Base-by-base conservation (phyloP, 148 eudicot genomes). In the Vaccinium vitisidaea region DNA sequence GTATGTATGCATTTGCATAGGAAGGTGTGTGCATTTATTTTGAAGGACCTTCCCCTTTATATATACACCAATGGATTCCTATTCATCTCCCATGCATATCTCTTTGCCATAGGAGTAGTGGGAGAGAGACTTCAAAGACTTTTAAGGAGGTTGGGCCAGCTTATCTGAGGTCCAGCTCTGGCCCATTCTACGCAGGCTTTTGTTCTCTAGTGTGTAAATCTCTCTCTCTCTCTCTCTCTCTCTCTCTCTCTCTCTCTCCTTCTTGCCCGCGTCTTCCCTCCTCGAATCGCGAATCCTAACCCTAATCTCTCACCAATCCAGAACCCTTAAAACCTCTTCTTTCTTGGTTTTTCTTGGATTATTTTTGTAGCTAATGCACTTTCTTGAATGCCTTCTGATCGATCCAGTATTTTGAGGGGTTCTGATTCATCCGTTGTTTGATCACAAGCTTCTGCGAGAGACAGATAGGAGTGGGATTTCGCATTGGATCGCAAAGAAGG, bases 231-330 rank as follows among this genome's bases (percentile, higher is more conserved):
- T 54, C 67, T 79, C 63, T 16, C n/a, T 27, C 43, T 54, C 63
- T 32, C 36, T 32, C 81, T 16, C 48, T 32, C 49, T 54, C 67
- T 79, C 63, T 16, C n/a, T 27, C 43, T 23, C 6, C 8, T 19
- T 30, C 19, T n/a, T 18, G 56, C 63, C 80, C 39, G 54, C 63
- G 23, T 14, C 70, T n/a, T 75, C 55, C 25, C 30, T 56, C 80
- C 85, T 83, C 80, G 80, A 83, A 75, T 75, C 73, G 80, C 80
- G 85, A 75, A 75, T 56, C 71, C 70, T 43, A 83, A 23, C 73
- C 85, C 80, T 83, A 83, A 56, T 46, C 55, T 58, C 84, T 71
- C 63, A 30, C 67, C 13, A 82, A 12, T 48, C 43, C 84, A 71
- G 79, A 53, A 54, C 79, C 84, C 19, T 82, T 69, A n/a, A 49